Evolutionary conservation across 371 early-diverging fungal species (phyloP).

Genomic region (Sporodiniella umbellata): DNA sequence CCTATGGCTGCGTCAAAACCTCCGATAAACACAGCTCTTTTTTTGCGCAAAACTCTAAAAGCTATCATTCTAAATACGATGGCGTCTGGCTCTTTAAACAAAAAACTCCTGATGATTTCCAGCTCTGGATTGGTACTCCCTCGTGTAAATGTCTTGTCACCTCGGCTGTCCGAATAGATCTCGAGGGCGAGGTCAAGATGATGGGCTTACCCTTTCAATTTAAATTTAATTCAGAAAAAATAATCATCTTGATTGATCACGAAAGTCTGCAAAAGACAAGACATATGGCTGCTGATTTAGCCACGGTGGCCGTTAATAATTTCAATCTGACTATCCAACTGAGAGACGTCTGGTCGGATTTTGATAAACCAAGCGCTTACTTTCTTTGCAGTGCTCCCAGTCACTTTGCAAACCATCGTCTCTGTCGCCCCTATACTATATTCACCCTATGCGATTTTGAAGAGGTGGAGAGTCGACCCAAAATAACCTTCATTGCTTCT

Average conservation of each 20-base stretch:
- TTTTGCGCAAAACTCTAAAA: not conserved
- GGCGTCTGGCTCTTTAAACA: not conserved
- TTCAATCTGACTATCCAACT: conserved; percentile 1
- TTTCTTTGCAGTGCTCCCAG: conserved; percentile 9
- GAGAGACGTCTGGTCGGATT: conserved; percentile 1
- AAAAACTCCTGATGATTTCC: conserved; percentile 2
- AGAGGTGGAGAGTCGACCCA: not conserved
- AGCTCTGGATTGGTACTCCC: conserved; percentile 16
- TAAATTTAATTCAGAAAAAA: not conserved
- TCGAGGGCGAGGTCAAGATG: not conserved
- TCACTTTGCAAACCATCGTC: not conserved
- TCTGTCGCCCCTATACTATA: not conserved
- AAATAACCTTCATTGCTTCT: conserved; percentile 3
- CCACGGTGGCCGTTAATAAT: not conserved
- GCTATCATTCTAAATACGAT: not conserved
- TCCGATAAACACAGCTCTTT: conserved; percentile 3
- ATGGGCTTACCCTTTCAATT: not conserved
- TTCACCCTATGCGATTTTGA: conserved; percentile 4
- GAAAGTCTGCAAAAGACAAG: conserved; percentile 2
- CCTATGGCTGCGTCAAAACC: conserved; percentile 17
- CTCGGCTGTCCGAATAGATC: not conserved
- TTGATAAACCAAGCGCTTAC: conserved; percentile 1
- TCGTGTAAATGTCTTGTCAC: conserved; percentile 11
- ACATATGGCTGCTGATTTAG: conserved; percentile 1
- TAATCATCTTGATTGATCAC: not conserved